Evolutionary conservation across 129 eudicot genomes (phyloP).

Genomic region (Apium graveolens): DNA sequence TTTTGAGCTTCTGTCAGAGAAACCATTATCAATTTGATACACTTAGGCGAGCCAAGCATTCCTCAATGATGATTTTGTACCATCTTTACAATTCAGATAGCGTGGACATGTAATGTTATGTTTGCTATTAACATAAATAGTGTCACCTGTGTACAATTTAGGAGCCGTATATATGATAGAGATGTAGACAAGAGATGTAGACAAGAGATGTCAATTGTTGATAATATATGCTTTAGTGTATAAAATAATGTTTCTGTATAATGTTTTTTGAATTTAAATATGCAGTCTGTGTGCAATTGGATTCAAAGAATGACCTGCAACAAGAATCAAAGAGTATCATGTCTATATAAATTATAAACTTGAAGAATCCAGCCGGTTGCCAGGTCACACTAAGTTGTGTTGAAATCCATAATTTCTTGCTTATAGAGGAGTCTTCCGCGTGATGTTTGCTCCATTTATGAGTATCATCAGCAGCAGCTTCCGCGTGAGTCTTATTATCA

Average conservation of each 20-base stretch:
- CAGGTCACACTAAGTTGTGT: slow-evolving; percentile 44
- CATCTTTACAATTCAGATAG: slow-evolving; percentile 42
- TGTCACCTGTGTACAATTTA: not conserved
- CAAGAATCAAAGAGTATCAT: not conserved
- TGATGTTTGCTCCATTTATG: slow-evolving; percentile 64
- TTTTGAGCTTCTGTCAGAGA: slow-evolving; percentile 59
- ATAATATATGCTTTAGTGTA: not conserved
- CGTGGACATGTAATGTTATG: not conserved
- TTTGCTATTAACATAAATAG: not conserved
- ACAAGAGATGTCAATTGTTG: not conserved
- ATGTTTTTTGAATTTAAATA: not conserved
- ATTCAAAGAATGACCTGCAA: not conserved
- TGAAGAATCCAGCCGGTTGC: slow-evolving; percentile 9
- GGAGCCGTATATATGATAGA: not conserved
- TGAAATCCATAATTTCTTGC: slow-evolving; percentile 79
- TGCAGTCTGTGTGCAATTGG: not conserved
- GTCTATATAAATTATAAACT: not conserved
- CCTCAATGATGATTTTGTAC: slow-evolving; percentile 83
- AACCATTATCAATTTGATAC: slow-evolving; percentile 72
- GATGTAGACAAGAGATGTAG: not conserved
- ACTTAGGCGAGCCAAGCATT: slow-evolving; percentile 78
- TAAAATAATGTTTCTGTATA: not conserved
- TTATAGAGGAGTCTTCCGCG: slow-evolving; percentile 67
- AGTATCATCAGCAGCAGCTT: not conserved
- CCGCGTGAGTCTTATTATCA: slow-evolving; percentile 9